Percentiles rank a stretch among this genome's conserved stretches.
phyloP scores from a whole-genome alignment of 495 filamentous ascomycete species.

The Neurospora sp. region DNA sequence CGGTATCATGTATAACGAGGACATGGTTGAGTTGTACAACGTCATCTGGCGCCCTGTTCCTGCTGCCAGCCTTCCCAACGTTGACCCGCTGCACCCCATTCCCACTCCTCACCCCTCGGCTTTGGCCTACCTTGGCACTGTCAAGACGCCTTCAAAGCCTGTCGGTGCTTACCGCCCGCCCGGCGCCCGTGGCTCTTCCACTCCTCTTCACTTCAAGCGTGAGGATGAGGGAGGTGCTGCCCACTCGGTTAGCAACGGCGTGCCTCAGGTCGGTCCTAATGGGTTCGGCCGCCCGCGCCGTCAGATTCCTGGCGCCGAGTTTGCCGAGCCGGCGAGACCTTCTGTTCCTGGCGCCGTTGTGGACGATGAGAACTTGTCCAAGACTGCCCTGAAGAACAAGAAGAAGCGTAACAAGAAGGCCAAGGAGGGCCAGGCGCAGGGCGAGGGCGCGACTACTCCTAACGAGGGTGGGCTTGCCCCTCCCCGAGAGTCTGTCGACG shows the following conservation, averaged over 20 bases:
- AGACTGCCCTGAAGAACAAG: constrained; percentile 92
- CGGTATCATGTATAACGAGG: constrained; percentile 85
- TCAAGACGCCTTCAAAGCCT: constrained; percentile 88
- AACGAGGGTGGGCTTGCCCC: constrained; percentile 29
- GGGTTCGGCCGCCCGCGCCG: constrained; percentile 66
- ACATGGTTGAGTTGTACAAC: constrained; percentile 88
- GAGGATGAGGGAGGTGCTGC: constrained; percentile 95
- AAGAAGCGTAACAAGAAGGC: constrained; percentile 97
- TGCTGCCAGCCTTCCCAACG: constrained; percentile 45
- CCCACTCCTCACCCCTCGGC: constrained; percentile 80
- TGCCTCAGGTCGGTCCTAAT: constrained; percentile 53
- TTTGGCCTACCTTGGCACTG: constrained; percentile 65
- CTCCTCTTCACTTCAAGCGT: constrained; percentile 90
- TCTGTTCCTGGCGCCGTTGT: constrained; percentile 68
- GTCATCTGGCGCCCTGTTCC: constrained; percentile 80
- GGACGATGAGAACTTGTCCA: constrained; percentile 63
- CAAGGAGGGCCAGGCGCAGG: constrained; percentile 51
- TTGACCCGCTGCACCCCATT: constrained; percentile 65
- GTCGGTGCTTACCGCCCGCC: constrained; percentile 93
- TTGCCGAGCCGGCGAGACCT: constrained; percentile 22
- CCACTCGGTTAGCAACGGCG: constrained; percentile 69
- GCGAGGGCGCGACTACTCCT: constrained; percentile 17
- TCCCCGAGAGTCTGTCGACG: constrained; percentile 30
- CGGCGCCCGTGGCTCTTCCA: constrained; percentile 81
- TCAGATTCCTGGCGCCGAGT: constrained; percentile 43